phyloP scores from a whole-genome alignment of 2,329 filamentous ascomycete genomes.

The Penicillium brevicompactum region DNA sequence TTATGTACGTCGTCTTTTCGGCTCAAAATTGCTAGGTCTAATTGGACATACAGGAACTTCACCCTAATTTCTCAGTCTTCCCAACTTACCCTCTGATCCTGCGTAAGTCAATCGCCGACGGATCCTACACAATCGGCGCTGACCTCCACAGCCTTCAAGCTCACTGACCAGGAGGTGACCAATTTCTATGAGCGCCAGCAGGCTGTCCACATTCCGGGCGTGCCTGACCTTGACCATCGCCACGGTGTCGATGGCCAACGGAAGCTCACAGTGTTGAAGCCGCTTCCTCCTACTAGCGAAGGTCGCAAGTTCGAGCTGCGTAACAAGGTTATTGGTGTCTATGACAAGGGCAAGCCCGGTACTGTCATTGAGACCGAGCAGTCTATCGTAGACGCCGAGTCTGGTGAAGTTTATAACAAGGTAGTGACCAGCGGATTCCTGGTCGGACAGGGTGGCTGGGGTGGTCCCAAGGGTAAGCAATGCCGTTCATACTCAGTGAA shows the following conservation, averaged over 20 bases:
- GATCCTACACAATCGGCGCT: slow-evolving; percentile 32
- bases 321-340: slow-evolving; percentile 78
- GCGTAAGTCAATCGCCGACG: slow-evolving; percentile 51
- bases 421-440: slow-evolving; percentile 74
- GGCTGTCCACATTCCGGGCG: slow-evolving; percentile 68
- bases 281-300: slow-evolving; percentile 70
- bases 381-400: slow-evolving; percentile 70
- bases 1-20: slow-evolving; percentile 62
- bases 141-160: slow-evolving; percentile 68
- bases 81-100: slow-evolving; percentile 85
- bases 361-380: slow-evolving; percentile 80
- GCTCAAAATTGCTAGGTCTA: slow-evolving; percentile 5
- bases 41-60: slow-evolving; percentile 66
- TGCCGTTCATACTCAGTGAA: background rate
- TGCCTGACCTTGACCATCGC: slow-evolving; percentile 73
- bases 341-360: slow-evolving; percentile 84
- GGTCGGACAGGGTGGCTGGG: slow-evolving; percentile 80
- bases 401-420: slow-evolving; percentile 70
- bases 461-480: slow-evolving; percentile 76
- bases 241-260: slow-evolving; percentile 84
- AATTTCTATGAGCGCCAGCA: slow-evolving; percentile 79
- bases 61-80: slow-evolving; percentile 84
- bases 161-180: slow-evolving; percentile 71
- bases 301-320: slow-evolving; percentile 75
- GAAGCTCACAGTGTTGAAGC: slow-evolving; percentile 74